Evolutionary conservation across 345 rosid genomes (phyloP).

Genomic region (Brassica incana): DNA sequence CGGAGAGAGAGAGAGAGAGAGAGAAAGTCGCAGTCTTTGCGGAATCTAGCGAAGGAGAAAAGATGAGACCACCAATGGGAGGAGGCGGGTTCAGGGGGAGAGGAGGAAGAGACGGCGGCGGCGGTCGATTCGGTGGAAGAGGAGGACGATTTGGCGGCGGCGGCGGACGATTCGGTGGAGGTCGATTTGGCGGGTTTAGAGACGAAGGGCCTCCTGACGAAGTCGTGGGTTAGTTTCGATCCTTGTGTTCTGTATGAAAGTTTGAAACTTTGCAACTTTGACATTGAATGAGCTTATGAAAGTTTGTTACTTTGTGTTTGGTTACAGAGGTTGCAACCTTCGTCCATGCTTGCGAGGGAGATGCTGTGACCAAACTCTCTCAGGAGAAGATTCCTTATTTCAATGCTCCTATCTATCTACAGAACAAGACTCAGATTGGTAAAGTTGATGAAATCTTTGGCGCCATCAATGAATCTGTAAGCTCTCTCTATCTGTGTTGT

Average conservation of each 20-base stretch:
- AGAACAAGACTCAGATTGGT: not conserved
- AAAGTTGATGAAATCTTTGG: conserved; percentile 56
- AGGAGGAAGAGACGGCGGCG: conserved; percentile 57
- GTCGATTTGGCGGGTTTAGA: conserved; percentile 45
- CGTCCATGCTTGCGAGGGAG: conserved; percentile 94
- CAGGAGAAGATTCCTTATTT: not conserved
- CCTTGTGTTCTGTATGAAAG: conserved; percentile 14
- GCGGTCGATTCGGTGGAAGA: conserved; percentile 39
- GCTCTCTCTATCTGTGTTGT: conserved; percentile 10
- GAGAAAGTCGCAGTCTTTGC: conserved; percentile 9
- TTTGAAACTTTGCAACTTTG: not conserved
- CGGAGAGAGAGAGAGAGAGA: not conserved
- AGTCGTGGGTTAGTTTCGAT: conserved; percentile 59
- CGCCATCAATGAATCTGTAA: conserved; percentile 91
- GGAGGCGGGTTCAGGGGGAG: conserved; percentile 63
- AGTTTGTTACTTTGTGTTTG: conserved; percentile 17
- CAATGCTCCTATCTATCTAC: not conserved
- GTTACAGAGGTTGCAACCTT: conserved; percentile 81
- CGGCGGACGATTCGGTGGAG: conserved; percentile 37
- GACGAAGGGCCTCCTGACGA: conserved; percentile 92
- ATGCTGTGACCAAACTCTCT: conserved; percentile 65
- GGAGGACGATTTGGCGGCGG: conserved; percentile 38
- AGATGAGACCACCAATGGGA: conserved; percentile 69
- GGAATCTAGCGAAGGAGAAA: conserved; percentile 8
- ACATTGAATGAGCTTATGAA: conserved; percentile 11